Conservation (phyloP, 495 filamentous ascomycete genomes). For the Hypoxylon cercidicola region DNA sequence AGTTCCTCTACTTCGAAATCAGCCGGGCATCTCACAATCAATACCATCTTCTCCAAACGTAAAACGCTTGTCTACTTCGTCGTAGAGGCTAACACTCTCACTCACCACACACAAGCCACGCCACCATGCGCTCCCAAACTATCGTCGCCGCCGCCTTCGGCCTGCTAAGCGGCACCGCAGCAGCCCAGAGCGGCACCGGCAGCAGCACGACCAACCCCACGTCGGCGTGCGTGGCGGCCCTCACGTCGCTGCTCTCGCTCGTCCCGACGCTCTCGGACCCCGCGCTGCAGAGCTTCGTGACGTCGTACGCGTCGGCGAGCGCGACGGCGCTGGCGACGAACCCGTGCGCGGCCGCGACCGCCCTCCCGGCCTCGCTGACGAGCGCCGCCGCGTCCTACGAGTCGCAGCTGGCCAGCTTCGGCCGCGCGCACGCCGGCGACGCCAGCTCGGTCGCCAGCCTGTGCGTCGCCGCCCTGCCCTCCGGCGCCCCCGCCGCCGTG, state of each 20-base stretch:
- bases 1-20: too few species aligned
- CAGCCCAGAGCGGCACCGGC: conserved; percentile 17
- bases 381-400: conserved; percentile 30
- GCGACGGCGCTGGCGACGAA: too few species aligned
- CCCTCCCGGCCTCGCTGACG: conserved; percentile 17
- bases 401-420: conserved; percentile 26
- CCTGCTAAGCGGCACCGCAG: conserved; percentile 14
- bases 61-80: background rate
- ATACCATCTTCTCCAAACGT: background rate
- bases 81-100: background rate
- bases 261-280: conserved; percentile 3
- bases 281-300: background rate
- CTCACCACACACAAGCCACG: background rate
- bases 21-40: background rate
- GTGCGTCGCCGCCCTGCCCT: conserved; percentile 10
- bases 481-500: background rate
- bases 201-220: conserved; percentile 9
- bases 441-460: conserved; percentile 11
- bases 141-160: conserved; percentile 11
- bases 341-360: too few species aligned
- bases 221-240: background rate
- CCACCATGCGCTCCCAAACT: conserved; percentile 13
- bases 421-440: conserved; percentile 15
- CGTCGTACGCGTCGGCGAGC: too few species aligned
- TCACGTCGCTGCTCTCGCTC: background rate